Conservation (phyloP, 176 grass and related monocot species). For the Carex kokanica region DNA sequence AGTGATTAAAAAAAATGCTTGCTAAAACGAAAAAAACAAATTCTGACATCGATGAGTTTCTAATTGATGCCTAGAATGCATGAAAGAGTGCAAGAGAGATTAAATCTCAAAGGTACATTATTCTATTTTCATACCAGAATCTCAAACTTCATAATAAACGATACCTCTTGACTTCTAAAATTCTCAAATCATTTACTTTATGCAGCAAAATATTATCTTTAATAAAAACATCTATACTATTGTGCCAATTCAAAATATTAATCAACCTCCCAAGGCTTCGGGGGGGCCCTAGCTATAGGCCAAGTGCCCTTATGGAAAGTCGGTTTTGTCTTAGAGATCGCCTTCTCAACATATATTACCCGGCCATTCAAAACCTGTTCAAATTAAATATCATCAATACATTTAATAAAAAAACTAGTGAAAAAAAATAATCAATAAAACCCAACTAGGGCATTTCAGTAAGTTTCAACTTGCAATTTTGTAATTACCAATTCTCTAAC, state of each 20-base stretch:
- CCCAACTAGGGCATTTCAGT: neutral
- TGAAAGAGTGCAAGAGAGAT: neutral
- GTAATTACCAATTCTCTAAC: neutral
- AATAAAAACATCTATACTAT: neutral
- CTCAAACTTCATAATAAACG: neutral
- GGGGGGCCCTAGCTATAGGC: constrained; percentile 8
- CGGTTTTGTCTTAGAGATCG: neutral
- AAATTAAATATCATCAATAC: neutral
- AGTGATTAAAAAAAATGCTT: neutral
- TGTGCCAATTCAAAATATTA: neutral
- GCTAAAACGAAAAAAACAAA: neutral
- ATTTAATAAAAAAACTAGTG: neutral
- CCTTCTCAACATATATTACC: constrained; percentile 29
- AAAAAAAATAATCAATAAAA: neutral
- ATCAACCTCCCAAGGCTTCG: constrained; percentile 18
- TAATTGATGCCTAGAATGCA: neutral
- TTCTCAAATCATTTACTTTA: neutral
- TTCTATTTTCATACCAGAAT: neutral
- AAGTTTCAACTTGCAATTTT: neutral
- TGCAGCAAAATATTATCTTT: neutral
- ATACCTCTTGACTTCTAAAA: neutral
- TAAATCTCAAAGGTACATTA: neutral
- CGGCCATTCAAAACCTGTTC: constrained; percentile 22
- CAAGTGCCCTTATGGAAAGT: neutral
- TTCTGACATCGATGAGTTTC: neutral